Evolutionary conservation across 1,139 yeast species (phyloP).

Genomic region (Geotrichum macrosporum): DNA sequence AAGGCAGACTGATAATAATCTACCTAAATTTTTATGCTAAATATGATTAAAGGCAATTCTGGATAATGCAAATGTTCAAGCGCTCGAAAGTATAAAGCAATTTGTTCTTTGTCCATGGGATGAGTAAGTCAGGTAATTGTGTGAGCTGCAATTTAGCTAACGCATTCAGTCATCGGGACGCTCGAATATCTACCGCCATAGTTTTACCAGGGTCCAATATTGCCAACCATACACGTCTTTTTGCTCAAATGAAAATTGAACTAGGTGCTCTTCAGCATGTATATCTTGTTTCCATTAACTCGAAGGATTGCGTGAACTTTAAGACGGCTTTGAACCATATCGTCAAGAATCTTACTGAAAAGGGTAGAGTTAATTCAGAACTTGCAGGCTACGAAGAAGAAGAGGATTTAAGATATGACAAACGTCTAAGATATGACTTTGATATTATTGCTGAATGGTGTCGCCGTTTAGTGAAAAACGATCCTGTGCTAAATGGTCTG

Average conservation of each 20-base stretch:
- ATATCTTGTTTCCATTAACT: slow-evolving; percentile 32
- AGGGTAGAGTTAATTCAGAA: slow-evolving; percentile 26
- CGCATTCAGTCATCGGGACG: slow-evolving; percentile 23
- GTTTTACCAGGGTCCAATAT: slow-evolving; percentile 38
- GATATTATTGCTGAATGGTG: slow-evolving; percentile 52
- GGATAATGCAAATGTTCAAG: slow-evolving; percentile 25
- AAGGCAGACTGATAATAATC: background rate
- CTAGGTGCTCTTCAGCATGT: slow-evolving; percentile 22
- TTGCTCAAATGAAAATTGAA: slow-evolving; percentile 30
- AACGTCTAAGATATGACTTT: slow-evolving; percentile 48
- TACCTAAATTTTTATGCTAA: background rate
- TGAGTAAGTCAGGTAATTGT: slow-evolving; percentile 17
- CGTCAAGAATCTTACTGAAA: slow-evolving; percentile 35
- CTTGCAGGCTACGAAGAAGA: slow-evolving; percentile 15
- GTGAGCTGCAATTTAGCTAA: background rate
- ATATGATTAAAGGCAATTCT: slow-evolving; percentile 22
- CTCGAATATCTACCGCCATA: slow-evolving; percentile 32
- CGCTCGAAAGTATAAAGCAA: slow-evolving; percentile 27
- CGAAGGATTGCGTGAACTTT: slow-evolving; percentile 38
- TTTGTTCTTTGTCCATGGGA: slow-evolving; percentile 30
- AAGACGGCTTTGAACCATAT: slow-evolving; percentile 40
- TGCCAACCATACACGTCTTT: slow-evolving; percentile 35
- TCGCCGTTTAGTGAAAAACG: slow-evolving; percentile 25
- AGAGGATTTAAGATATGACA: slow-evolving; percentile 24
- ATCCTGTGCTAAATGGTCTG: slow-evolving; percentile 21